Percentiles rank a stretch among this genome's conserved stretches.
Conservation (phyloP, 2,329 filamentous ascomycete genomes). For the Diatrype stigma region DNA sequence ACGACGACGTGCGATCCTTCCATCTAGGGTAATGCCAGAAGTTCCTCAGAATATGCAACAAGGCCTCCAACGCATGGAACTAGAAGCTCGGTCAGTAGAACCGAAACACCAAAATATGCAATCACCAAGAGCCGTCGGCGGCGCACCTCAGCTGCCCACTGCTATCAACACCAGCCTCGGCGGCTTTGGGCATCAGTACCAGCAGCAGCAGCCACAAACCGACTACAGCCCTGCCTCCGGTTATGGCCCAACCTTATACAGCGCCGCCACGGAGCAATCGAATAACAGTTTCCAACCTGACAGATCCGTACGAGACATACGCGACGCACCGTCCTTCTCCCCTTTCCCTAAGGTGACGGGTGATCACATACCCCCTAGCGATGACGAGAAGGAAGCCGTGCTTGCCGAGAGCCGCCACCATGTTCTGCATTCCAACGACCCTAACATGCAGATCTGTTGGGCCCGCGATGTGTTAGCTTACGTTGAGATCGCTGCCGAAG, state of each 20-base stretch:
- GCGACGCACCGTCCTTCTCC: slow-evolving; percentile 72
- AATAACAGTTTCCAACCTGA: slow-evolving; percentile 33
- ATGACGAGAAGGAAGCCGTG: slow-evolving; percentile 89
- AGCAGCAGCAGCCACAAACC: slow-evolving; percentile 25
- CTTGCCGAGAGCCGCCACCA: slow-evolving; percentile 78
- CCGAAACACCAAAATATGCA: slow-evolving; percentile 27
- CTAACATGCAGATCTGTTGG: slow-evolving; percentile 95
- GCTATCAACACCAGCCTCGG: slow-evolving; percentile 27
- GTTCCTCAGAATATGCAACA: slow-evolving; percentile 96
- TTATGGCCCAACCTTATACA: slow-evolving; percentile 33
- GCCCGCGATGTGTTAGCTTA: slow-evolving; percentile 87
- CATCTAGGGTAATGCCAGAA: slow-evolving; percentile 83
- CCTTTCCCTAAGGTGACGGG: slow-evolving; percentile 85
- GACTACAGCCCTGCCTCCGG: slow-evolving; percentile 29
- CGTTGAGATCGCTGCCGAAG: slow-evolving; percentile 78
- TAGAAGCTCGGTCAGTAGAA: slow-evolving; percentile 60
- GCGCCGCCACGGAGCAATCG: slow-evolving; percentile 39
- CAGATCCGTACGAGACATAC: slow-evolving; percentile 38
- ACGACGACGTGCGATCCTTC: slow-evolving; percentile 12
- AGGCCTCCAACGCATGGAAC: slow-evolving; percentile 85
- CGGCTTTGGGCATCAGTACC: slow-evolving; percentile 26
- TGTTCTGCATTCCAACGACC: slow-evolving; percentile 89
- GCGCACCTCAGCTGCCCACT: slow-evolving; percentile 30
- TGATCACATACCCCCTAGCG: slow-evolving; percentile 85
- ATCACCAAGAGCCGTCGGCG: slow-evolving; percentile 22